Evolutionary conservation across 495 filamentous ascomycete genomes (phyloP), one percentile per base, ranked within the genome.

Genomic region (Penicillium cosmopolitanum): DNA sequence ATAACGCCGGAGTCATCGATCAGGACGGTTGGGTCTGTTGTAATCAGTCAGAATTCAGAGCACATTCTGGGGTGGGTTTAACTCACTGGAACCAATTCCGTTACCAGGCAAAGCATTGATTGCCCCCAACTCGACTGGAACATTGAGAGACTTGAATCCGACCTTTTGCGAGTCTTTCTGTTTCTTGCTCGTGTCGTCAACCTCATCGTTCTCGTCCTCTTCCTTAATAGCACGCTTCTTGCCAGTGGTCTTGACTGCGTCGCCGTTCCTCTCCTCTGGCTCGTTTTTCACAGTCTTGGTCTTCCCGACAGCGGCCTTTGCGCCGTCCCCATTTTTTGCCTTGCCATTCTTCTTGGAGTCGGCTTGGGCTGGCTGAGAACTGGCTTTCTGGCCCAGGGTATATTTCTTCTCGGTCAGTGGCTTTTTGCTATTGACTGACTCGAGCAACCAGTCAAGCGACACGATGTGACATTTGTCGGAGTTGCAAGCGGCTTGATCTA

Each of bases 1-100:
- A 94, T 89, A 31, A 87, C 69, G 2, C 84, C 84, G 2, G 77
- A 53, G 0, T 73, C 50, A 59, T 88, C 89, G 53, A 93, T 86
- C 64, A 88, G 86, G 38, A 96, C 90, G 4, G 43, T 9, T 6
- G 42, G 1, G 8, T 5, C 42, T 68, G 31, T 77, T 28, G 6
- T 2, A n/a, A 52, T 60, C 13, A 56, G 43, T 51, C 13, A 31
- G n/a, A 35, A 19, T 18, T 35, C 23, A 40, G 42, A 13, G 3
- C 18, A 18, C n/a, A 9, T 1, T 3, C 0, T 15, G 11, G 34
- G 12, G 2, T 3, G 23, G 23, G 23, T 23, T 3, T 4, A 23
- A 23, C 23, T 23, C 23, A 23, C 23, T 23, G 23, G 23, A 23
- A 23, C 23, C 23, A 3, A 23, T 23, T 23, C 23, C 23, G 2